phyloP scores from a whole-genome alignment of 1,139 yeast species.

The Candida sp. region DNA sequence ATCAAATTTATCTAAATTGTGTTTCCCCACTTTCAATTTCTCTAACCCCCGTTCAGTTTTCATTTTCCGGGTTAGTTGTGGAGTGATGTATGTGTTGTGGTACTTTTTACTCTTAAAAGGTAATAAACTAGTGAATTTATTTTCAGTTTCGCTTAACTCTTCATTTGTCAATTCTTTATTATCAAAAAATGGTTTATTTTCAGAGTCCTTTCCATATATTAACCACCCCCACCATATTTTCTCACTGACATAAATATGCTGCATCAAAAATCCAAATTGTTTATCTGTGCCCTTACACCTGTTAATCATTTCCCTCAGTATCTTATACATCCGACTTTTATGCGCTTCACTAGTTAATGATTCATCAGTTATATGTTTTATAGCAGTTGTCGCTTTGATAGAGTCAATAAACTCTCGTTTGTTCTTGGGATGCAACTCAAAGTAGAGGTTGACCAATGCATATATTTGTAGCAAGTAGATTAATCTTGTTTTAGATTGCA shows the following conservation, averaged over 20 bases:
- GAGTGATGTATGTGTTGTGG: slow-evolving; percentile 42
- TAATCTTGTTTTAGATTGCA: slow-evolving; percentile 24
- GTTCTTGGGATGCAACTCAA: slow-evolving; percentile 21
- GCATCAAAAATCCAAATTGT: slow-evolving; percentile 25
- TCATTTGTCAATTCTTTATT: slow-evolving; percentile 17
- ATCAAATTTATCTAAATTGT: slow-evolving; percentile 9
- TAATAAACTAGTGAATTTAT: slow-evolving; percentile 14
- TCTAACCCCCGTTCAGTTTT: slow-evolving; percentile 29
- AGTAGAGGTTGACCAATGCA: slow-evolving; percentile 25
- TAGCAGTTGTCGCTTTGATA: slow-evolving; percentile 22
- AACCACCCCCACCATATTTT: slow-evolving; percentile 44
- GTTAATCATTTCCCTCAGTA: slow-evolving; percentile 25
- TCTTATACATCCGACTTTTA: slow-evolving; percentile 17
- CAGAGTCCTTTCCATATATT: slow-evolving; percentile 33
- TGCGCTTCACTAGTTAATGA: slow-evolving; percentile 20
- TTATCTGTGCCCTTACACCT: slow-evolving; percentile 20
- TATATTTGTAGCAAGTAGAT: slow-evolving; percentile 30
- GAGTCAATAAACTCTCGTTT: slow-evolving; percentile 22
- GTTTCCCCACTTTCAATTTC: slow-evolving; percentile 11
- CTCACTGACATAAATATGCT: slow-evolving; percentile 25
- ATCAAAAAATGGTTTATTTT: slow-evolving; percentile 25
- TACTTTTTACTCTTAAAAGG: slow-evolving; percentile 34
- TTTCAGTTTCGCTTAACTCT: slow-evolving; percentile 17
- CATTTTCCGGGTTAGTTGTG: slow-evolving; percentile 43
- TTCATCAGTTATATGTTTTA: slow-evolving; percentile 39